phyloP scores from a whole-genome alignment of 805 yeast species.

The Vanderwaltozyma polyspora region DNA sequence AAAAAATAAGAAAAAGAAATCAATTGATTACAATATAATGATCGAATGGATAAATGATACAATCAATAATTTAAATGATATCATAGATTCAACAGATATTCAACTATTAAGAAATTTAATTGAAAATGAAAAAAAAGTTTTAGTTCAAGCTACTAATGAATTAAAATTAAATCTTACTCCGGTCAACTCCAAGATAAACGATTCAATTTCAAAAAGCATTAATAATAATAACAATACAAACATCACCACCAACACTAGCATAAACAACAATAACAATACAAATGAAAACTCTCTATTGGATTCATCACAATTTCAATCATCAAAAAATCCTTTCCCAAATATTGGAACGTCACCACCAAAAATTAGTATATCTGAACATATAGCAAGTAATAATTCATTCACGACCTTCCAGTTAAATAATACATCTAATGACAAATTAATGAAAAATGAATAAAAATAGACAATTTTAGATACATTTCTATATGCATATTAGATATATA shows the following conservation, averaged over 20 bases:
- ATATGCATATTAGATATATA: too few relatives aligned
- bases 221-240: constrained; percentile 5
- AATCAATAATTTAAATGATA: constrained; percentile 2
- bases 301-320: too few relatives aligned
- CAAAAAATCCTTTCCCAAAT: too few relatives aligned
- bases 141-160: constrained; percentile 13
- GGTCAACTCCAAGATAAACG: background rate
- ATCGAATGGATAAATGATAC: constrained; percentile 4
- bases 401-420: constrained; percentile 1
- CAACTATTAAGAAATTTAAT: constrained; percentile 6
- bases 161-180: background rate
- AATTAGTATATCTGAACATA: constrained; percentile 12
- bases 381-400: constrained; percentile 3
- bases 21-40: background rate
- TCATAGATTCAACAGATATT: constrained; percentile 3
- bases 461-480: background rate
- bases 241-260: too few relatives aligned
- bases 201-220: background rate
- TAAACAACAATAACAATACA: too few relatives aligned
- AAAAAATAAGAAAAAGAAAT: background rate
- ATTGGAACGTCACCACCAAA: too few relatives aligned
- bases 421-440: background rate
- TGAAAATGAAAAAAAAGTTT: constrained; percentile 12
- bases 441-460: background rate
- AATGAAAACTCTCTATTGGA: too few relatives aligned